phyloP scores from a whole-genome alignment of 1,139 yeast genomes.

The Ogataea hybrid region DNA sequence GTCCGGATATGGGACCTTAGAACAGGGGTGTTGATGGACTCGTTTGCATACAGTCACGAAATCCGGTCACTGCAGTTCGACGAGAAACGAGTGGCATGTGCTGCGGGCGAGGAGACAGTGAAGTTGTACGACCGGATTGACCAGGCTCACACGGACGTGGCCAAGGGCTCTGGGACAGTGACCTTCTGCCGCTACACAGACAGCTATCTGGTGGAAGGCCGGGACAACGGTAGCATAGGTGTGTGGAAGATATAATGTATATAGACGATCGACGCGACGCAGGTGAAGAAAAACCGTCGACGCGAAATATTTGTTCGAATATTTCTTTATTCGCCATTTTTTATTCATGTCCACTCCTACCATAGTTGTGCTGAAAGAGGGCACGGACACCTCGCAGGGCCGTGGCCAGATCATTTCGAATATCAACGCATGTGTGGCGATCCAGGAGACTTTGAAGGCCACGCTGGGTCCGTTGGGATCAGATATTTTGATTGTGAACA shows the following conservation, averaged over 20 bases:
- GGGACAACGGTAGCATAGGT: conserved; percentile 54
- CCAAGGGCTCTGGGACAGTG: conserved; percentile 34
- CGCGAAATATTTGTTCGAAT: conserved; percentile 7
- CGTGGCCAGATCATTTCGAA: conserved; percentile 92
- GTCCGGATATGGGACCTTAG: conserved; percentile 72
- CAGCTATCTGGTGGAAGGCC: conserved; percentile 63
- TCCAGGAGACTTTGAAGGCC: conserved; percentile 92
- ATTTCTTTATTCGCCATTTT: conserved; percentile 4
- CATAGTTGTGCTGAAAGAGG: conserved; percentile 94
- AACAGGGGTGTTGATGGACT: conserved; percentile 59
- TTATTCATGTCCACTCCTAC: conserved; percentile 85
- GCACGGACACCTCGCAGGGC: conserved; percentile 97
- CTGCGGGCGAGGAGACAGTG: conserved; percentile 47
- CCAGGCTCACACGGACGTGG: conserved; percentile 52
- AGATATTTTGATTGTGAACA: conserved; percentile 84
- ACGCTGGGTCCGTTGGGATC: conserved; percentile 98
- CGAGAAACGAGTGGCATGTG: conserved; percentile 45
- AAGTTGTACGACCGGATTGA: conserved; percentile 56
- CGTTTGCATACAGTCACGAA: conserved; percentile 51
- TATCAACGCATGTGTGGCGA: conserved; percentile 95
- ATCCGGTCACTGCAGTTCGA: conserved; percentile 57
- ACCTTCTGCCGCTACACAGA: conserved; percentile 50
- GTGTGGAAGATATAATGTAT: conserved; percentile 48
- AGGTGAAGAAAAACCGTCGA: conserved; percentile 6
- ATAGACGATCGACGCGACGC: conserved; percentile 10